phyloP scores from a whole-genome alignment of 371 early-diverging fungal genomes.

The Syncephalastrum racemosum region DNA sequence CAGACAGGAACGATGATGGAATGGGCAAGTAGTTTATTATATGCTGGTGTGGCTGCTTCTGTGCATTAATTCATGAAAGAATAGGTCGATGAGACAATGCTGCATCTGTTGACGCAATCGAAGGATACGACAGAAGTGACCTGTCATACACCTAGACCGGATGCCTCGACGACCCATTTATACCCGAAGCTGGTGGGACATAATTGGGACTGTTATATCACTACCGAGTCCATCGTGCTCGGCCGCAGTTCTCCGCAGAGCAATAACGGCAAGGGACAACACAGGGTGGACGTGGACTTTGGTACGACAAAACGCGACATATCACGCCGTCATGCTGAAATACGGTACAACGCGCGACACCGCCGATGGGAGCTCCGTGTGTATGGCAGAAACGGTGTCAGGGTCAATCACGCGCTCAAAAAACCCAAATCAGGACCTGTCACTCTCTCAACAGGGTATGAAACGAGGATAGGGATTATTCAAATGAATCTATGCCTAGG shows the following conservation, averaged over 20 bases:
- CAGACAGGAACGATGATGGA: too few relatives aligned
- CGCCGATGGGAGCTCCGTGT: constrained; percentile 42
- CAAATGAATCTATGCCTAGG: neutral
- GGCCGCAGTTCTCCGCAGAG: constrained; percentile 29
- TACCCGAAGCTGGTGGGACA: constrained; percentile 45
- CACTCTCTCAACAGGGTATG: constrained; percentile 28
- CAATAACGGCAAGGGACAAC: constrained; percentile 2
- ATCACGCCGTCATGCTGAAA: constrained; percentile 45
- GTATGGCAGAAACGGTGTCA: constrained; percentile 42
- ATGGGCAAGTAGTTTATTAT: too few relatives aligned
- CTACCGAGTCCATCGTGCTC: constrained; percentile 23
- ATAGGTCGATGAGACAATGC: constrained; percentile 30
- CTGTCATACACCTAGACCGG: constrained; percentile 28
- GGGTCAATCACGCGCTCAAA: constrained; percentile 30
- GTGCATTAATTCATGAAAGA: too few relatives aligned
- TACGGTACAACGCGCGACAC: constrained; percentile 24
- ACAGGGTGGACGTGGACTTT: constrained; percentile 35
- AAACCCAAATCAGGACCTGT: constrained; percentile 23
- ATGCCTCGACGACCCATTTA: constrained; percentile 22
- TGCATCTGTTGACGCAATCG: constrained; percentile 32
- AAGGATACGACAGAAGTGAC: constrained; percentile 21
- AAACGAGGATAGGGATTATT: neutral
- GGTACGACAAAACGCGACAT: constrained; percentile 33
- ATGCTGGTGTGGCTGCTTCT: too few relatives aligned
- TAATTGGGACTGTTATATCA: constrained; percentile 47